A percentile compares a stretch with the other conserved stretches of the same genome.
These are phyloP conservation scores for Leccinum rimulosum DNA, from an alignment of 768 basidiomycete species.

Conservation along the genomic window DNA sequence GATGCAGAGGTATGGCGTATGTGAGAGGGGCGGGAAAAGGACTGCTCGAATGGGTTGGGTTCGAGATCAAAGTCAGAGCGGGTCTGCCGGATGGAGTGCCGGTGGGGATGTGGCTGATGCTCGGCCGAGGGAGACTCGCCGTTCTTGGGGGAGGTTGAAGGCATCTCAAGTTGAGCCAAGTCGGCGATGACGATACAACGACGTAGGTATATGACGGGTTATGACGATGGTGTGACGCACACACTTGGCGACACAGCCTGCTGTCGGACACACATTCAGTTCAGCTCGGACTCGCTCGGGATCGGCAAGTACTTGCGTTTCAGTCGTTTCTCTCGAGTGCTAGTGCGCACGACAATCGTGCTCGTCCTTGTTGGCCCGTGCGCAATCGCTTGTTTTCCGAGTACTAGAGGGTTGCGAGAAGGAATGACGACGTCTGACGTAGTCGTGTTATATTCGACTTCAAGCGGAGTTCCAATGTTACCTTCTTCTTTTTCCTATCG, in stretches of 20 bases:
- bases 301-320: conserved; percentile 26
- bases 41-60: conserved; percentile 94
- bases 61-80: conserved; percentile 75
- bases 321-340: conserved; percentile 1
- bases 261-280: conserved; percentile 16
- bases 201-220: conserved; percentile 11
- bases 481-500: conserved; percentile 27
- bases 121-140: conserved; percentile 35
- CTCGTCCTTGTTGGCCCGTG: conserved; percentile 30
- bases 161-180: conserved; percentile 14
- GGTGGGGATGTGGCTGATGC: conserved; percentile 10
- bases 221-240: conserved; percentile 30
- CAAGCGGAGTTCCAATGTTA: conserved; percentile 38
- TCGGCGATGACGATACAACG: conserved; percentile 20
- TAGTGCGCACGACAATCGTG: conserved; percentile 1
- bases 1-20: conserved; percentile 42
- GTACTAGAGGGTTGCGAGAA: conserved; percentile 32
- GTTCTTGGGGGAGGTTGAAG: conserved; percentile 28
- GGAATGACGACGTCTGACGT: conserved; percentile 44
- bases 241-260: conserved; percentile 21
- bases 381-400: conserved; percentile 26
- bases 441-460: conserved; percentile 43
- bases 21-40: conserved; percentile 68
- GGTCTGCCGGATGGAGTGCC: conserved; percentile 40
- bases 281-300: conserved; percentile 17